These are phyloP conservation scores for Yamadazyma atlantica DNA, from an alignment of 1,139 yeast genomes.

Conservation along the genomic window DNA sequence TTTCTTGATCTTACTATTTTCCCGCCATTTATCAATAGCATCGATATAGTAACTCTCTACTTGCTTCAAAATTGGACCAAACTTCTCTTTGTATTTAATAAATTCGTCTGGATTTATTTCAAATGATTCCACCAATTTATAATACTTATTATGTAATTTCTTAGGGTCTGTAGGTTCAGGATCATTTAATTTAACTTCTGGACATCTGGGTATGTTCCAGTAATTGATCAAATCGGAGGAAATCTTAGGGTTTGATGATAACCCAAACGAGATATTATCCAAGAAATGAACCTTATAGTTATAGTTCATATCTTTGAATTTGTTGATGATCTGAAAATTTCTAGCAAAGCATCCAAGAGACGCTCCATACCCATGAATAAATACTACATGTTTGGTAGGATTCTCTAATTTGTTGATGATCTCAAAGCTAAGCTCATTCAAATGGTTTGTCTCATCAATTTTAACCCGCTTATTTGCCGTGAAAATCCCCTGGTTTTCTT, in stretches of 20 bases:
- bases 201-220: constrained; percentile 26
- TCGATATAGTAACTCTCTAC: constrained; percentile 37
- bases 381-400: constrained; percentile 49
- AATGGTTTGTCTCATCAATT: constrained; percentile 30
- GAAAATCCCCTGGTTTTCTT: constrained; percentile 23
- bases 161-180: constrained; percentile 28
- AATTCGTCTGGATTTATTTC: constrained; percentile 28
- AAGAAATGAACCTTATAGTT: constrained; percentile 63
- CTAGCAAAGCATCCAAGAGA: constrained; percentile 83
- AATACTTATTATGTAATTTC: constrained; percentile 40
- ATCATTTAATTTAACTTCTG: constrained; percentile 32
- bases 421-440: constrained; percentile 39
- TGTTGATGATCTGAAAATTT: constrained; percentile 56
- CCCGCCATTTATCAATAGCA: constrained; percentile 43
- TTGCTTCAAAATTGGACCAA: constrained; percentile 40
- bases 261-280: constrained; percentile 85
- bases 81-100: constrained; percentile 32
- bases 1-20: constrained; percentile 25
- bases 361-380: constrained; percentile 93
- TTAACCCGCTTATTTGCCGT: constrained; percentile 21
- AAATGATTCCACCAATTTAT: constrained; percentile 39
- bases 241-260: constrained; percentile 64
- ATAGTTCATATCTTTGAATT: constrained; percentile 39
- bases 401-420: constrained; percentile 22
- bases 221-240: constrained; percentile 15